Conservation (phyloP, 2,329 filamentous ascomycete genomes). For the Aureobasidium sp. region DNA sequence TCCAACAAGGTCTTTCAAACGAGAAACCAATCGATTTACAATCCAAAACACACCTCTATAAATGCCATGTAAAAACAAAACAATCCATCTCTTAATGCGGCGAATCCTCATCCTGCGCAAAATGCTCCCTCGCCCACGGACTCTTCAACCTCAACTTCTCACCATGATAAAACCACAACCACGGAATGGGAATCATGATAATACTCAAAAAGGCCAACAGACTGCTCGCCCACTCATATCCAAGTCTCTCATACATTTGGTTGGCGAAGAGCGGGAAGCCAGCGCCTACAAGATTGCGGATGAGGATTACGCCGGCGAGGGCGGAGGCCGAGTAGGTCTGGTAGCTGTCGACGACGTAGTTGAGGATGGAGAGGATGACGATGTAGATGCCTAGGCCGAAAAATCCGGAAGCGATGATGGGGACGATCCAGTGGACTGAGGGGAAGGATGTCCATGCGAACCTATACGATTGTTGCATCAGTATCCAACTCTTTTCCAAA, state of each 20-base stretch:
- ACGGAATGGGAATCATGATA: conserved; percentile 32
- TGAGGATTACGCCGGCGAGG: conserved; percentile 34
- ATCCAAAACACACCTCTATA: too few species aligned
- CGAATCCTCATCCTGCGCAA: conserved; percentile 14
- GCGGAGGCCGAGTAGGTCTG: conserved; percentile 38
- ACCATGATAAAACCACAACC: conserved; percentile 29
- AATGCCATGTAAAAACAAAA: neutral
- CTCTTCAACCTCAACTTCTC: conserved; percentile 10
- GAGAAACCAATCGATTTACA: too few species aligned
- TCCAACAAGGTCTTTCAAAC: too few species aligned
- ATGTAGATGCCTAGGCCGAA: conserved; percentile 48
- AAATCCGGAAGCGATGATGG: conserved; percentile 42
- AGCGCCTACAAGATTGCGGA: conserved; percentile 35
- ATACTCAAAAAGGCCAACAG: conserved; percentile 38
- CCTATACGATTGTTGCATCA: neutral
- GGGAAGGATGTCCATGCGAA: conserved; percentile 16
- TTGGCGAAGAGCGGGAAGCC: conserved; percentile 20
- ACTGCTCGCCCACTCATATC: conserved; percentile 38
- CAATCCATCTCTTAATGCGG: conserved; percentile 2
- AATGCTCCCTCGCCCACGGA: conserved; percentile 15
- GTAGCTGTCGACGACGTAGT: conserved; percentile 45
- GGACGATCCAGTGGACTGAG: conserved; percentile 35
- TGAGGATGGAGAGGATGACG: conserved; percentile 45
- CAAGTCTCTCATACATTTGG: conserved; percentile 29
- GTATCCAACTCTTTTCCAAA: neutral